Percentiles rank a stretch among this genome's conserved stretches.
Conservation (phyloP, 2,329 filamentous ascomycete species). For the Fusarium gaditjirri region DNA sequence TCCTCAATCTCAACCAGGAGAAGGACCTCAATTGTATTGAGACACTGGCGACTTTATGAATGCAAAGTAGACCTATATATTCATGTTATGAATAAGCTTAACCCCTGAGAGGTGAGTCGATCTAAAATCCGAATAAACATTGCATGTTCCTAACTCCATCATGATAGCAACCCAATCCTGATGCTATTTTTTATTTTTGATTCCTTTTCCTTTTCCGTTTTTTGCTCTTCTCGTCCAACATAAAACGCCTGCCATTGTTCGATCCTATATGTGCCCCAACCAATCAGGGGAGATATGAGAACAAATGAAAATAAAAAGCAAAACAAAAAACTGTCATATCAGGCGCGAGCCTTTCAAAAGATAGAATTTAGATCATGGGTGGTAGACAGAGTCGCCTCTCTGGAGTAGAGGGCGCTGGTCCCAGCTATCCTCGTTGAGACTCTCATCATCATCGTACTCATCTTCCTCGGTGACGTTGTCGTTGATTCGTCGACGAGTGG, state of each 20-base stretch:
- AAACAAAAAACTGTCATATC: constrained; percentile 32
- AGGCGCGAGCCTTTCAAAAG: not conserved
- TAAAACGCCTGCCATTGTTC: constrained; percentile 28
- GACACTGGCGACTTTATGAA: not conserved
- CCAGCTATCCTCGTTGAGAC: constrained; percentile 47
- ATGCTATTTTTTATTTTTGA: constrained; percentile 12
- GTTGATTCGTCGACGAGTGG: constrained; percentile 14
- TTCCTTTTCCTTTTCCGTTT: constrained; percentile 10
- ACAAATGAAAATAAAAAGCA: constrained; percentile 18
- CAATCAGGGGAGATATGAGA: constrained; percentile 13
- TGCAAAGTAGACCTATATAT: not conserved
- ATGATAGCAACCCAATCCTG: constrained; percentile 4
- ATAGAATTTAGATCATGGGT: constrained; percentile 9
- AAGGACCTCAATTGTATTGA: too few relatives aligned
- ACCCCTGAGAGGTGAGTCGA: not conserved
- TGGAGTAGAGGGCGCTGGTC: constrained; percentile 55
- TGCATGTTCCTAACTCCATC: constrained; percentile 5
- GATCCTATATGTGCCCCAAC: constrained; percentile 23
- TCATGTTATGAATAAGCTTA: not conserved
- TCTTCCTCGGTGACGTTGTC: constrained; percentile 35
- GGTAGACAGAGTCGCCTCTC: constrained; percentile 46
- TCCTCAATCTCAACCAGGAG: too few relatives aligned
- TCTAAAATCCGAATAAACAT: not conserved
- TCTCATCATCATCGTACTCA: constrained; percentile 46
- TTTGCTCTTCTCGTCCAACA: constrained; percentile 7